phyloP scores from a whole-genome alignment of 768 basidiomycete genomes.

The Tricholoma sp. region DNA sequence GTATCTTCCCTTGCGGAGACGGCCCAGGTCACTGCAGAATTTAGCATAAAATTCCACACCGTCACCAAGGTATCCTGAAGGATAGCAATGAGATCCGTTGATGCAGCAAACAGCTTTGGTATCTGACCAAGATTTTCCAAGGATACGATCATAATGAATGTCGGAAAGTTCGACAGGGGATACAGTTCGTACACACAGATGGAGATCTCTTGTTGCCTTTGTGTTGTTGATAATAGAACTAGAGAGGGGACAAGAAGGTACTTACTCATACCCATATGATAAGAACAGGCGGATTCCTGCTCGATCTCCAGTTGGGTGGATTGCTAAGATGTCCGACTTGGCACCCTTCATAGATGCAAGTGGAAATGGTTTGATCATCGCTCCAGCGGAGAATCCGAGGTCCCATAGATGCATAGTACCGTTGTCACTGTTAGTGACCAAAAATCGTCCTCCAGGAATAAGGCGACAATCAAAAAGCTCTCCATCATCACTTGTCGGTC shows the following conservation, averaged over 20 bases:
- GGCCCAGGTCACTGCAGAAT: conserved; percentile 1
- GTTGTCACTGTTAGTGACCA: not conserved
- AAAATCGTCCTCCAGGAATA: conserved; percentile 13
- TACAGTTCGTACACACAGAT: not conserved
- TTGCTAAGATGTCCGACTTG: not conserved
- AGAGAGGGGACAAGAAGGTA: not conserved
- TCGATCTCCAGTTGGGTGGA: not conserved
- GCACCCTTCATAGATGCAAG: not conserved
- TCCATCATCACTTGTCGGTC: not conserved
- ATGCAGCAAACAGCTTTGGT: not conserved
- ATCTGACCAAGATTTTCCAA: not conserved
- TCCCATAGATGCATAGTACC: not conserved
- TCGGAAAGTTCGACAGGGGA: not conserved
- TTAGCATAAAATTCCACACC: conserved; percentile 1
- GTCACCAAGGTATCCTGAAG: not conserved
- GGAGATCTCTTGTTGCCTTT: not conserved
- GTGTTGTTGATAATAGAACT: not conserved
- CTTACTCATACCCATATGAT: not conserved
- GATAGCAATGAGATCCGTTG: not conserved
- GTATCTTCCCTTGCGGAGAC: not conserved
- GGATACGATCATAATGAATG: not conserved
- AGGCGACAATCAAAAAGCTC: not conserved
- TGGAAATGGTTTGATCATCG: not conserved
- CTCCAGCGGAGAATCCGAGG: not conserved
- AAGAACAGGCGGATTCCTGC: not conserved